Conservation (phyloP, 768 basidiomycete genomes). For the Xerocomus spinulosus region DNA sequence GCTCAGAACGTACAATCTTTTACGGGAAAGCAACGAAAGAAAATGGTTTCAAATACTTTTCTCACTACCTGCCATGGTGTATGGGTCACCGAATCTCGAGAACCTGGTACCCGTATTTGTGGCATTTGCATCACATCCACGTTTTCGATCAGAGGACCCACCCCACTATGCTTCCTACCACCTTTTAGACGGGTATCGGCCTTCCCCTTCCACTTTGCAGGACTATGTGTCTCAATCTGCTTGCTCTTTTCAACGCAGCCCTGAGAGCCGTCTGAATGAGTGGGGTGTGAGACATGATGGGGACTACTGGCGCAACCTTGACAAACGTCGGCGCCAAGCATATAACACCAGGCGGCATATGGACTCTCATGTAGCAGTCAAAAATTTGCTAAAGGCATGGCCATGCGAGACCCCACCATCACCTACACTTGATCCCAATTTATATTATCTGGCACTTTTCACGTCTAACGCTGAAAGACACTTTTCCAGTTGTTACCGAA, state of each 20-base stretch:
- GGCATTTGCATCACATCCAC: slow-evolving; percentile 23
- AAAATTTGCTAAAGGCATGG: neutral
- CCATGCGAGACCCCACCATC: neutral
- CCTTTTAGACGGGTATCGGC: neutral
- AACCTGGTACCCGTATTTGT: slow-evolving; percentile 26
- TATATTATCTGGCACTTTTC: neutral
- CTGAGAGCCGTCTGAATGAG: neutral
- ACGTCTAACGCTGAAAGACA: neutral
- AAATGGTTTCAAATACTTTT: slow-evolving; percentile 24
- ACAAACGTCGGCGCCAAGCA: neutral
- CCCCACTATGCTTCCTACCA: slow-evolving; percentile 10
- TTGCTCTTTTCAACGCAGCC: neutral
- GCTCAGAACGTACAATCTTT: slow-evolving; percentile 24
- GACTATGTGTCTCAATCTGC: neutral
- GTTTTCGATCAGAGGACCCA: slow-evolving; percentile 7
- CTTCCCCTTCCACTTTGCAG: neutral
- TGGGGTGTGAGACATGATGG: no score
- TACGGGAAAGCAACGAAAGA: slow-evolving; percentile 8
- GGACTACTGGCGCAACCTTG: no score
- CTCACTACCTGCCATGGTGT: slow-evolving; percentile 28
- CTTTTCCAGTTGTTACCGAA: neutral
- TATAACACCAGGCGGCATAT: neutral
- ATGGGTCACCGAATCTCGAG: slow-evolving; percentile 9
- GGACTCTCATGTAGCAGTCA: neutral
- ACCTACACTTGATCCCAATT: neutral